Base-by-base conservation (phyloP, 75 land plant genomes). In the Chamaecyparis obtusa region DNA sequence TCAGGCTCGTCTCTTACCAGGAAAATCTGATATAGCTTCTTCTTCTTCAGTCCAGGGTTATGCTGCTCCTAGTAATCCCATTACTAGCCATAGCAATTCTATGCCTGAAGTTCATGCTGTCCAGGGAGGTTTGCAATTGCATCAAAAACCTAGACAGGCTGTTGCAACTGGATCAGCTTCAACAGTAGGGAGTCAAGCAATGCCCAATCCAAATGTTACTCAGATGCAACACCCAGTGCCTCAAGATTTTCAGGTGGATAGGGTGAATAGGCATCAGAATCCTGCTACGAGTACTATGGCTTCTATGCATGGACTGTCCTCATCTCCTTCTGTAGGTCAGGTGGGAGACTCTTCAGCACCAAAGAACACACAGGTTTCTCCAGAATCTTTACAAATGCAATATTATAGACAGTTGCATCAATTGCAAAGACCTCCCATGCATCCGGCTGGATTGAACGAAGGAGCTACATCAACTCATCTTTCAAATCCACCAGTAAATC, bases 31-130 rank as follows among this genome's bases (percentile, higher is more conserved):
- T 72, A 89, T 87, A 16, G 79, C 86, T 86, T 49, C 90, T 82
- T 49, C 90, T 82, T 88, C 93, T 69, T 89, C 90, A 39, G 90
- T 85, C 55, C 89, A 85, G 30, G 75, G 75, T 83, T 48, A 72
- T 72, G 87, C 78, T 16, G 77, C 85, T 46, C 54, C 77, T 41
- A 88, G 87, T 27, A 91, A 83, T 75, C 93, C 90, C 44, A 91
- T 71, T 81, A 89, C 93, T 77, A 84, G 89, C 16, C 98, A 86
- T 90, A 94, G 90, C 49, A 92, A 90, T 87, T 92, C 93, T 57
- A 78, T 89, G 30, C 89, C 91, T 84, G 95, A 96, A 77, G 88
- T 90, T 3, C 91, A 94, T 84, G 93, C 88, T 60, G 94, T 91
- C 76, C 89, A 91, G 86, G 92, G 91, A 9, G 89, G 91, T 56